Evolutionary conservation across 1,284 basidiomycete genomes (phyloP).

Genomic region (Fereydounia khargensis): DNA sequence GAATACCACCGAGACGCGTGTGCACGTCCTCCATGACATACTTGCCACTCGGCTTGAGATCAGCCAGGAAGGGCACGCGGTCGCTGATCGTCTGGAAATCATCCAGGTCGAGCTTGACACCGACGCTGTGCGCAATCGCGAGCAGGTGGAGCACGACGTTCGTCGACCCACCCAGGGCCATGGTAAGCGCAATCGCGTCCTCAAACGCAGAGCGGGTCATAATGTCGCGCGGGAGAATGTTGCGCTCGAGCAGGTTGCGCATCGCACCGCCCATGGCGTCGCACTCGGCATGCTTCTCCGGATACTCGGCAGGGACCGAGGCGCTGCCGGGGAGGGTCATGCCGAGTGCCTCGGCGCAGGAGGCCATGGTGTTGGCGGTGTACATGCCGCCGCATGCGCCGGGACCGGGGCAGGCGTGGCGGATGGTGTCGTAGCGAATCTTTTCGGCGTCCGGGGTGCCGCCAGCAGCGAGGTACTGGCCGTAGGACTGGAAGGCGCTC

Average conservation of each 20-base stretch:
- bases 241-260: slow-evolving; percentile 52
- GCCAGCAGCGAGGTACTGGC: slow-evolving; percentile 52
- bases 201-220: slow-evolving; percentile 53
- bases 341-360: slow-evolving; percentile 53
- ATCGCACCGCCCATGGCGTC: slow-evolving; percentile 46
- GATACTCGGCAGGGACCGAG: slow-evolving; percentile 54
- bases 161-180: slow-evolving; percentile 54
- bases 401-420: slow-evolving; percentile 52
- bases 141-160: slow-evolving; percentile 55
- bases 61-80: slow-evolving; percentile 52
- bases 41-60: slow-evolving; percentile 56
- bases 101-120: slow-evolving; percentile 47
- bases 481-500: slow-evolving; percentile 55
- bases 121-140: slow-evolving; percentile 54
- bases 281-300: slow-evolving; percentile 52
- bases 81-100: slow-evolving; percentile 56
- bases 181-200: slow-evolving; percentile 54
- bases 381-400: slow-evolving; percentile 58
- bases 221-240: slow-evolving; percentile 54
- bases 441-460: slow-evolving; percentile 50
- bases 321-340: slow-evolving; percentile 55
- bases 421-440: slow-evolving; percentile 51
- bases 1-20: slow-evolving; percentile 50
- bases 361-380: slow-evolving; percentile 57
- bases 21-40: slow-evolving; percentile 58